Evolutionary conservation across 2,329 filamentous ascomycete genomes (phyloP).

Genomic region (Cladosporium sp.): DNA sequence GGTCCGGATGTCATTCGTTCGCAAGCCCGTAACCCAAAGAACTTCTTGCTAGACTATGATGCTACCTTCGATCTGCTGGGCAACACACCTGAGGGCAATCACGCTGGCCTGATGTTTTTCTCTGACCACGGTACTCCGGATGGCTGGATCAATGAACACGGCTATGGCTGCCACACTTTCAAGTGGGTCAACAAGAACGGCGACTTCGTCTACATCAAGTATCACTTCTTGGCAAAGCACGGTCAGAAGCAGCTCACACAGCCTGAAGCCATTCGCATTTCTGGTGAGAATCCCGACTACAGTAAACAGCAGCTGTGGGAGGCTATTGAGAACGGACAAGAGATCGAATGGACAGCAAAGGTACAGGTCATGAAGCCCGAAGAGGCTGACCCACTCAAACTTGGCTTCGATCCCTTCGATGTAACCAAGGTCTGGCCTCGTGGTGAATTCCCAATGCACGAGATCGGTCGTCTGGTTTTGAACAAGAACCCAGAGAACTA

Average conservation of each 20-base stretch:
- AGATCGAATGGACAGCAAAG: conserved; percentile 42
- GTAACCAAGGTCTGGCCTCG: conserved; percentile 53
- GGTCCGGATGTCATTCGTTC: conserved; percentile 42
- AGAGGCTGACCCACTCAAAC: conserved; percentile 43
- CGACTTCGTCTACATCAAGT: conserved; percentile 50
- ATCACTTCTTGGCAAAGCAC: conserved; percentile 45
- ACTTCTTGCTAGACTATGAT: conserved; percentile 48
- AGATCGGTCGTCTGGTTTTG: conserved; percentile 48
- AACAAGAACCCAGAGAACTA: conserved; percentile 55
- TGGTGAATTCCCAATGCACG: conserved; percentile 45
- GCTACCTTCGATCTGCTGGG: conserved; percentile 48
- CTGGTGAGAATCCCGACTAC: conserved; percentile 32
- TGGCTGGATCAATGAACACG: conserved; percentile 41
- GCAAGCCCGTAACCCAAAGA: conserved; percentile 44
- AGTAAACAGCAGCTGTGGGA: conserved; percentile 46
- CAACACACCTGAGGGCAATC: conserved; percentile 47
- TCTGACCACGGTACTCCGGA: conserved; percentile 48
- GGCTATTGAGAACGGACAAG: conserved; percentile 39
- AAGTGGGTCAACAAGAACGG: conserved; percentile 33
- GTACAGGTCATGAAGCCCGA: conserved; percentile 46
- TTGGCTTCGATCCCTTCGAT: conserved; percentile 53
- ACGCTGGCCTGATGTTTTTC: conserved; percentile 48
- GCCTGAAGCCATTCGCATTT: conserved; percentile 39
- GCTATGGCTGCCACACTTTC: conserved; percentile 47
- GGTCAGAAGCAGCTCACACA: conserved; percentile 47